Conservation (phyloP, 257 asterid genomes). For the Solanum dulcamara region DNA sequence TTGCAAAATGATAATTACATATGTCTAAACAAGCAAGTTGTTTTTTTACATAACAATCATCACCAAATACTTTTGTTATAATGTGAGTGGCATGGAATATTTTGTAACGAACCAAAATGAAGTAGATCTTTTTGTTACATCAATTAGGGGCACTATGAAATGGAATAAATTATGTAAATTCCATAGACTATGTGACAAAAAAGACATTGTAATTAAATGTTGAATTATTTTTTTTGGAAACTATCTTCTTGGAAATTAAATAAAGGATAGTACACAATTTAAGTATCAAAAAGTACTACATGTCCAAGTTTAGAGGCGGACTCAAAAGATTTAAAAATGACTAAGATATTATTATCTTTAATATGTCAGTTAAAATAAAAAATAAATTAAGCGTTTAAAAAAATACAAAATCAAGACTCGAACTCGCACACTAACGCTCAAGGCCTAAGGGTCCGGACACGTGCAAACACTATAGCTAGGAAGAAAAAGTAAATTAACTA, state of each 20-base stretch:
- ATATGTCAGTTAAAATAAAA: no score
- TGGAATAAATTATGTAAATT: neutral
- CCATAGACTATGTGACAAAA: neutral
- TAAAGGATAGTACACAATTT: neutral
- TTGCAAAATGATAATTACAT: constrained; percentile 13
- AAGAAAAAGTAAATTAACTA: neutral
- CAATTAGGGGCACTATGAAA: neutral
- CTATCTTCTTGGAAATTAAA: neutral
- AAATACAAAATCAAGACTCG: no score
- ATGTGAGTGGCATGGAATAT: constrained; percentile 16
- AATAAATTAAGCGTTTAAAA: no score
- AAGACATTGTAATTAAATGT: neutral
- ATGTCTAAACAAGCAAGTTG: constrained; percentile 6
- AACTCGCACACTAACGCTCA: no score
- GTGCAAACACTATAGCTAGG: no score
- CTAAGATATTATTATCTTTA: no score
- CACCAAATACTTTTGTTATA: neutral
- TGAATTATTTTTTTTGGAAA: neutral
- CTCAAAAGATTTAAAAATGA: no score
- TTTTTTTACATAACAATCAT: neutral
- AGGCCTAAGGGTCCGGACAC: no score
- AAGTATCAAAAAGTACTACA: no score
- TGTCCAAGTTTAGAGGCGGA: no score
- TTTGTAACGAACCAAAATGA: neutral
- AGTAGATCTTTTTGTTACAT: neutral